Percentiles rank a stretch among this genome's conserved stretches.
phyloP scores from a whole-genome alignment of 352 stramenopile species.

The Phytophthora uliginosa region DNA sequence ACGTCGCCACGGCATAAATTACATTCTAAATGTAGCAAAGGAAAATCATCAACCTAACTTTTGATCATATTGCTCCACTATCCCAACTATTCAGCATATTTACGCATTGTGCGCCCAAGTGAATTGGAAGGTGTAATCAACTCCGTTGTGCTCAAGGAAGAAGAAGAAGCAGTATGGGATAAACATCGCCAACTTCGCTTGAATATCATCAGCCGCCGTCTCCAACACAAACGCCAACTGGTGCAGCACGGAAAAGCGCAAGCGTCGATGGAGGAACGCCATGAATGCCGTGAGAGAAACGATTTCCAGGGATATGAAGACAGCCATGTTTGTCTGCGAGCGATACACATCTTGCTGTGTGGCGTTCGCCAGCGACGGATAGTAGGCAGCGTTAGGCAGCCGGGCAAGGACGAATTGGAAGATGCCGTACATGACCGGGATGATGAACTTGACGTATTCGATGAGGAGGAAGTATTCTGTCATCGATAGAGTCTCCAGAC shows the following conservation, averaged over 20 bases:
- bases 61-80: too few relatives aligned
- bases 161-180: slow-evolving; percentile 43
- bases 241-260: slow-evolving; percentile 34
- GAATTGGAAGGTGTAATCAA: slow-evolving; percentile 32
- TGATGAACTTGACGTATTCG: slow-evolving; percentile 44
- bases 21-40: not conserved
- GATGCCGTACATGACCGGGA: slow-evolving; percentile 35
- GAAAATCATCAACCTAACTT: not conserved
- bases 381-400: slow-evolving; percentile 27
- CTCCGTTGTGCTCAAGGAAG: slow-evolving; percentile 40
- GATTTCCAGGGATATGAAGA: slow-evolving; percentile 28
- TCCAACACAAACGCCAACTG: slow-evolving; percentile 44
- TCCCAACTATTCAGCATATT: too few relatives aligned
- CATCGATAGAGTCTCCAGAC: slow-evolving; percentile 21
- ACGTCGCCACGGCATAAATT: too few relatives aligned
- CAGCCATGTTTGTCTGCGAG: slow-evolving; percentile 25
- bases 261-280: slow-evolving; percentile 8
- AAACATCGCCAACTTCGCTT: slow-evolving; percentile 35
- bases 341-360: not conserved
- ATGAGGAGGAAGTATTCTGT: slow-evolving; percentile 35
- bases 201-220: slow-evolving; percentile 29
- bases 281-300: slow-evolving; percentile 20
- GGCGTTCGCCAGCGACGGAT: slow-evolving; percentile 4
- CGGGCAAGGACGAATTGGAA: slow-evolving; percentile 22
- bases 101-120: not conserved